Base-by-base conservation (phyloP, 805 yeast species). In the Candida fluviatilis region DNA sequence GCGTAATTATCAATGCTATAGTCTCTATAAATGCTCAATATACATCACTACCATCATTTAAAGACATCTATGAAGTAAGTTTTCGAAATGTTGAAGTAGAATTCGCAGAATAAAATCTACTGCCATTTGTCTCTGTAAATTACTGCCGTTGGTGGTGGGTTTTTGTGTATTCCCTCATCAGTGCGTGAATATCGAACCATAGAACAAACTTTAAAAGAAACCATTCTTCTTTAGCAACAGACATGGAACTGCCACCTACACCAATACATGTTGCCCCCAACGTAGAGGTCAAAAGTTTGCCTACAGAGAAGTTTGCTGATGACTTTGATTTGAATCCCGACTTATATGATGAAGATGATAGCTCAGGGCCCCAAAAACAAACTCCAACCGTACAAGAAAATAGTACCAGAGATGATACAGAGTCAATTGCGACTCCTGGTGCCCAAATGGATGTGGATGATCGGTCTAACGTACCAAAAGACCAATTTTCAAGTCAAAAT, bases 261-360 rank as follows among this genome's bases (percentile, higher is more conserved):
- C 71, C 71, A 4, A 38, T 40, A 18, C 70, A 60, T 38, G 65
- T 65, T 7, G 60, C 46, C 5, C 54, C 66, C 5, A 58, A 64
- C 45, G 64, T 56, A 40, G 70, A 64, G 39, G 55, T 62, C 3
- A 23, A 34, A 7, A 40, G 42, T 16, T 35, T 64, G 13, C 69
- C 69, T 1, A 40, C 38, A 13, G 63, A 51, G 3, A 37, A 44
- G 18, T 42, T 61, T 28, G 52, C 49, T n/a, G 39, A 40, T 7
- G 57, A 57, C 34, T 45, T 68, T 28, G 71, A 66, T 34, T 52
- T 68, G 41, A 67, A 68, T 43, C 73, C 72, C 1, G 71, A 60
- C 8, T 46, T 66, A 37, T 60, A 62, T 32, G 64, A 57, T 25
- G 52, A 48, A 4, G 54, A 45, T 19, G 51, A 35, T 14, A 24